A percentile compares a stretch with the other conserved stretches of the same genome.
These are phyloP conservation scores for Candida hungchunana DNA, from an alignment of 805 yeast species.

Conservation along the genomic window DNA sequence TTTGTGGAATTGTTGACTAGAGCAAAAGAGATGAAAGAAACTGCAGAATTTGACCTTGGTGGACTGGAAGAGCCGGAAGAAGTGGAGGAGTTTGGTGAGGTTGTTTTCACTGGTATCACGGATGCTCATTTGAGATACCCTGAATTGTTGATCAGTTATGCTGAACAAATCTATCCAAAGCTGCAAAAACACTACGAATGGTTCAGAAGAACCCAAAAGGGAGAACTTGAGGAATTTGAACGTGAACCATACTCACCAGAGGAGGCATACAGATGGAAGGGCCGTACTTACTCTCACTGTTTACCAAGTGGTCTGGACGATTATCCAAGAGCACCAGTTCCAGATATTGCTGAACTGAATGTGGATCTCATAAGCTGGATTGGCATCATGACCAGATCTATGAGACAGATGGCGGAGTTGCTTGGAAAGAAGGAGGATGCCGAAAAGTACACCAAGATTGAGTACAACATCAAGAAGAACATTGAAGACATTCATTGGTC, in stretches of 20 bases:
- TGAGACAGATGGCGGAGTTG: slow-evolving; percentile 65
- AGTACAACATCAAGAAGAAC: slow-evolving; percentile 54
- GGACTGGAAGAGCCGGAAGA: slow-evolving; percentile 31
- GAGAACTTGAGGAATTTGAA: slow-evolving; percentile 68
- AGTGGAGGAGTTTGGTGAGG: slow-evolving; percentile 24
- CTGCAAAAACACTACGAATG: slow-evolving; percentile 75
- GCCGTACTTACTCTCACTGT: slow-evolving; percentile 80
- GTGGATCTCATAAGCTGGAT: slow-evolving; percentile 92
- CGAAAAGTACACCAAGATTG: slow-evolving; percentile 46
- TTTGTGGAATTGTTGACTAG: slow-evolving; percentile 53
- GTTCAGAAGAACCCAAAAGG: slow-evolving; percentile 79
- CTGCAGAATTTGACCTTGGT: slow-evolving; percentile 19
- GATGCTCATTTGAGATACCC: slow-evolving; percentile 54
- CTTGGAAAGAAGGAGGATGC: slow-evolving; percentile 59
- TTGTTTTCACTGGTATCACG: slow-evolving; percentile 34
- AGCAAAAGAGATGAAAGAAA: slow-evolving; percentile 29
- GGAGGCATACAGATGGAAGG: slow-evolving; percentile 91
- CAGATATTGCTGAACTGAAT: slow-evolving; percentile 85
- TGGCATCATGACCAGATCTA: slow-evolving; percentile 84
- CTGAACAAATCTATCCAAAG: slow-evolving; percentile 67
- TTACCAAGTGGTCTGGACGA: slow-evolving; percentile 94
- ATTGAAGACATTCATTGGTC: slow-evolving; percentile 81
- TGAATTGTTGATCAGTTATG: slow-evolving; percentile 53
- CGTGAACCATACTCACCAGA: slow-evolving; percentile 44
- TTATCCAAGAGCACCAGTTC: slow-evolving; percentile 79